phyloP scores from a whole-genome alignment of 768 basidiomycete genomes.

The Leccinum boreale region DNA sequence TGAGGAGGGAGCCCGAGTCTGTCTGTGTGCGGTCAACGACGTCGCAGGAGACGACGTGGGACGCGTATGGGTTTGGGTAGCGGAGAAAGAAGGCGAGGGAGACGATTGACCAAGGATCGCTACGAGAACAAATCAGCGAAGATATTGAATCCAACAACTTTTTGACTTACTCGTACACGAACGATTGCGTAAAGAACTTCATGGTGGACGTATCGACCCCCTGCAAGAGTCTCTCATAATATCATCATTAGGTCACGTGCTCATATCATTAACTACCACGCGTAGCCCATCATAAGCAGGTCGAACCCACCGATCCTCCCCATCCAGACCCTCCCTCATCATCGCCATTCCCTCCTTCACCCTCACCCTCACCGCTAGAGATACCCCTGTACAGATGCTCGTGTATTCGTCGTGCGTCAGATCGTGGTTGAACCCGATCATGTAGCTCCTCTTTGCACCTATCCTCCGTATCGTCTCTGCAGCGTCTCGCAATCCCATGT shows the following conservation, averaged over 20 bases:
- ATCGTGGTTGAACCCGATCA: slow-evolving; percentile 76
- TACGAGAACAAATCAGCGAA: slow-evolving; percentile 21
- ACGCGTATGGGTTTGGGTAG: slow-evolving; percentile 93
- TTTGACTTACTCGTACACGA: slow-evolving; percentile 50
- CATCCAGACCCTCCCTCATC: slow-evolving; percentile 45
- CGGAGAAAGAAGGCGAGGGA: slow-evolving; percentile 92
- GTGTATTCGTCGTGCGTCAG: slow-evolving; percentile 75
- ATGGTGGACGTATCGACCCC: slow-evolving; percentile 37
- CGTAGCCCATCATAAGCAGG: slow-evolving; percentile 76
- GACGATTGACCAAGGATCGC: slow-evolving; percentile 93
- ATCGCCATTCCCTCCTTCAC: slow-evolving; percentile 44
- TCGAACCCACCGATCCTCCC: slow-evolving; percentile 53
- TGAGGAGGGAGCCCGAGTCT: slow-evolving; percentile 70
- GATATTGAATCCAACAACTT: not conserved
- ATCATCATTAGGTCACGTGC: not conserved
- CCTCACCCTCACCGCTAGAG: slow-evolving; percentile 25
- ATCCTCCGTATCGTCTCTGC: slow-evolving; percentile 54
- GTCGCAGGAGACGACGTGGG: slow-evolving; percentile 93
- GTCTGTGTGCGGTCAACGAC: slow-evolving; percentile 83
- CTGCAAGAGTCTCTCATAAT: slow-evolving; percentile 9
- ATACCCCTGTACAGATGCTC: slow-evolving; percentile 51
- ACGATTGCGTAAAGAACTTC: slow-evolving; percentile 56
- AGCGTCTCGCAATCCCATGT: slow-evolving; percentile 70
- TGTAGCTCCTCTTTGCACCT: slow-evolving; percentile 60
- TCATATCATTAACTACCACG: slow-evolving; percentile 32